phyloP scores from a whole-genome alignment of 1,284 basidiomycete genomes.

The Tremellales sp. region DNA sequence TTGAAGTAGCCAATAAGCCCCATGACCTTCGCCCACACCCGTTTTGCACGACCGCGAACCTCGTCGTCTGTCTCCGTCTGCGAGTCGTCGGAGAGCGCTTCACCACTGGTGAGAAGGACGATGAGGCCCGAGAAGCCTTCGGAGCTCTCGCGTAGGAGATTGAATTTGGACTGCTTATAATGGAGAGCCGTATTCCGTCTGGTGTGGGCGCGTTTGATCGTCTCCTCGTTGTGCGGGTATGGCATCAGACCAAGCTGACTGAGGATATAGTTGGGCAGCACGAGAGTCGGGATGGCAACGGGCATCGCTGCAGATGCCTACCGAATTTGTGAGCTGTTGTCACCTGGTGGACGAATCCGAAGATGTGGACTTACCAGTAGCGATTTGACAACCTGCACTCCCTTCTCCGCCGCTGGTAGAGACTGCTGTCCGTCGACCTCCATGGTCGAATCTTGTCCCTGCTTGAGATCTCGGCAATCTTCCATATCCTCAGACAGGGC shows the following conservation, averaged over 20 bases:
- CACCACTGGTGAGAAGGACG: slow-evolving; percentile 71
- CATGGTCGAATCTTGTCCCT: slow-evolving; percentile 3
- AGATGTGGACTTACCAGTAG: slow-evolving; percentile 17
- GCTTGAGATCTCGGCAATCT: slow-evolving; percentile 9
- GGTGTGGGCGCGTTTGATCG: slow-evolving; percentile 22
- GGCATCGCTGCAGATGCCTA: slow-evolving; percentile 14
- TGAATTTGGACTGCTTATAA: slow-evolving; percentile 99
- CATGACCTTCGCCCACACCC: slow-evolving; percentile 81
- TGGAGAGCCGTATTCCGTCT: slow-evolving; percentile 42
- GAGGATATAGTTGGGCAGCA: slow-evolving; percentile 14
- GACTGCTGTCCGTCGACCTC: slow-evolving; percentile 7
- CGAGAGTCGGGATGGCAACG: slow-evolving; percentile 20
- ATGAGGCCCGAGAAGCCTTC: slow-evolving; percentile 94
- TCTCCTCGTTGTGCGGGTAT: slow-evolving; percentile 19
- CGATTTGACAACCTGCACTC: slow-evolving; percentile 21
- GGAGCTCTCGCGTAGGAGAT: slow-evolving; percentile 91
- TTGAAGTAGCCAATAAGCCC: slow-evolving; percentile 93
- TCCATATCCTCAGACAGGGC: slow-evolving; percentile 12
- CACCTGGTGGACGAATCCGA: neutral
- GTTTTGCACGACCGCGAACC: slow-evolving; percentile 58
- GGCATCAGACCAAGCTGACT: slow-evolving; percentile 28
- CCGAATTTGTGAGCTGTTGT: neutral
- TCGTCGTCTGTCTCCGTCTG: slow-evolving; percentile 12
- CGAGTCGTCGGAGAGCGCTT: slow-evolving; percentile 17
- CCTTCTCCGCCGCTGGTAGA: slow-evolving; percentile 6